Conservation (phyloP, 768 basidiomycete species). For the Suillus clintonianus region DNA sequence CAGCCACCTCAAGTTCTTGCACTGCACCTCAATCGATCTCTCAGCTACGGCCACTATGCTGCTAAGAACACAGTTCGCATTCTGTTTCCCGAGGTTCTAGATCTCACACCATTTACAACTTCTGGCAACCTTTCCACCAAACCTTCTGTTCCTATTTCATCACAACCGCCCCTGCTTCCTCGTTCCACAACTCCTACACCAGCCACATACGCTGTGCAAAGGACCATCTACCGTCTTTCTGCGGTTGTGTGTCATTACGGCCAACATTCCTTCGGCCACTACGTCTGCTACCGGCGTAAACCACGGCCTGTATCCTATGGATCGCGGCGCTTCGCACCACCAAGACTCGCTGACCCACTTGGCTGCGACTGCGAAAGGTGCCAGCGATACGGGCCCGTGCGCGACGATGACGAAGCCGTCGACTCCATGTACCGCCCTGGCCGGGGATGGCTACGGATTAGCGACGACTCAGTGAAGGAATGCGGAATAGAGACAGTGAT, state of each 20-base stretch:
- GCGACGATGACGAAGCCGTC: slow-evolving; percentile 52
- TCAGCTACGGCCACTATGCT: slow-evolving; percentile 74
- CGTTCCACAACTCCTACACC: slow-evolving; percentile 60
- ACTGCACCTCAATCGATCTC: slow-evolving; percentile 90
- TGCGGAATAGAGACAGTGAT: slow-evolving; percentile 75
- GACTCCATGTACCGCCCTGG: slow-evolving; percentile 41
- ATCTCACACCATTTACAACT: slow-evolving; percentile 87
- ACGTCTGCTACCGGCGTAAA: slow-evolving; percentile 87
- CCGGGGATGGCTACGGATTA: slow-evolving; percentile 84
- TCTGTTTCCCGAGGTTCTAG: slow-evolving; percentile 83
- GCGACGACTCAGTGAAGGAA: slow-evolving; percentile 80
- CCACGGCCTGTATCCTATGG: slow-evolving; percentile 52
- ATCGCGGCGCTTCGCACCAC: slow-evolving; percentile 40
- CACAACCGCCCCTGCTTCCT: slow-evolving; percentile 49
- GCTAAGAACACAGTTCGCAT: slow-evolving; percentile 85
- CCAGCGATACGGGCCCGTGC: slow-evolving; percentile 50
- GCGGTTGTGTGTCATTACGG: slow-evolving; percentile 94
- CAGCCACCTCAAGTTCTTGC: slow-evolving; percentile 86
- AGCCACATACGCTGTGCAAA: slow-evolving; percentile 48
- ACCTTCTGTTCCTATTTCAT: slow-evolving; percentile 72
- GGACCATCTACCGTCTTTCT: slow-evolving; percentile 81
- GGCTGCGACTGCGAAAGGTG: slow-evolving; percentile 52
- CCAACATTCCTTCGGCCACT: slow-evolving; percentile 91
- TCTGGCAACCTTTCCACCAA: slow-evolving; percentile 72
- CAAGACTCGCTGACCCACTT: slow-evolving; percentile 42